Base-by-base conservation (phyloP, 768 basidiomycete genomes). In the Pleurotus giganteus region DNA sequence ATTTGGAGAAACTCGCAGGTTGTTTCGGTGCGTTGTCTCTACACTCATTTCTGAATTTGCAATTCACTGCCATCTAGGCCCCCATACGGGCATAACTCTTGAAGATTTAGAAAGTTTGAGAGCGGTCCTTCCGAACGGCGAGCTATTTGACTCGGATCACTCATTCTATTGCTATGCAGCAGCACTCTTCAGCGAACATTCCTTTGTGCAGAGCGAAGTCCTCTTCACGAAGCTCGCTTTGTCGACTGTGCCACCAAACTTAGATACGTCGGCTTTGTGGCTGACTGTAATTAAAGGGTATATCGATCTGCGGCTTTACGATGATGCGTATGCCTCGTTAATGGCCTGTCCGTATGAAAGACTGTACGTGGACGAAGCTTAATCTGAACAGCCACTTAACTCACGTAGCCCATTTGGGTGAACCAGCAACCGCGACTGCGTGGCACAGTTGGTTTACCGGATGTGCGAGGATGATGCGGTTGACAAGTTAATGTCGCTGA, bases 391-490 rank as follows among this genome's bases (percentile, higher is more conserved):
- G 31, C 21, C 24, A 27, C 21, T 26, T 17, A n/a, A n/a, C n/a
- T n/a, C n/a, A n/a, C n/a, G n/a, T n/a, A n/a, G 19, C 45, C 58
- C 17, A 49, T 61, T 47, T 56, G 31, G 57, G 55, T 43, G 45
- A 23, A 31, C 32, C 68, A 97, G 94, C 64, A 90, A 87, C 73
- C 83, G 83, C 47, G 93, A 94, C 59, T 88, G 84, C 63, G 81
- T 91, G 23, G 83, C 85, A 46, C 87, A 89, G 57, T 76, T 99
- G 47, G 86, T 94, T 56, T 88, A 93, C 62, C 83, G 84, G 60
- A 96, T 98, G 91, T 98, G 96, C 66, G 94, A 97, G 66, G 85
- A 87, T 55, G 81, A 88, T 63, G 85, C 90, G 31, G 82, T 94
- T 15, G 86, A 88, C 47, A 80, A 80, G 58, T 77, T 98, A 11